phyloP scores from a whole-genome alignment of 345 rosid species.

The Streptanthus diversifolius region DNA sequence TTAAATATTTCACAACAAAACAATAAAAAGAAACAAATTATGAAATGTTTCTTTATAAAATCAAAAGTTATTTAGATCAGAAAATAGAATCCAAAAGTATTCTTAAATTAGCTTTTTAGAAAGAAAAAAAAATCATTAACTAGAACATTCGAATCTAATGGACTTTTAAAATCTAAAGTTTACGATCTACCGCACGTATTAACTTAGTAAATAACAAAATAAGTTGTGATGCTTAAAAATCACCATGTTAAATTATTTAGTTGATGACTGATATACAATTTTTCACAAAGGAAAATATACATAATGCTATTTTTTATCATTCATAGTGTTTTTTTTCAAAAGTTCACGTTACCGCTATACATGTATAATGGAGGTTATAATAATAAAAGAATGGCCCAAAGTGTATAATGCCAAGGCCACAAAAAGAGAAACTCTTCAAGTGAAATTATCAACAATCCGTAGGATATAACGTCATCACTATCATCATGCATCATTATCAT shows the following conservation, averaged over 20 bases:
- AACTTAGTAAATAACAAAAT: not conserved
- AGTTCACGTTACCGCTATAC: not conserved
- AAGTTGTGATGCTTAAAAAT: not conserved
- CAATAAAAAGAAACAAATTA: slow-evolving; percentile 6
- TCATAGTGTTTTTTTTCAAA: not conserved
- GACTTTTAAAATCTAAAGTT: not conserved
- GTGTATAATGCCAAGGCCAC: not conserved
- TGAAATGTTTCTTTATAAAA: slow-evolving; percentile 8
- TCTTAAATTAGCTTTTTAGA: not conserved
- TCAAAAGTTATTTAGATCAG: slow-evolving; percentile 9
- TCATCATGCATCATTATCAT: not conserved
- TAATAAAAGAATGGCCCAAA: not conserved
- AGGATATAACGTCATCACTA: not conserved
- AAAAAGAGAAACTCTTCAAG: not conserved
- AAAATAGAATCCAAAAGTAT: slow-evolving; percentile 11
- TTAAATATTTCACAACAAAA: slow-evolving; percentile 17
- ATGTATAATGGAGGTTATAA: not conserved
- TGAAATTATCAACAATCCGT: not conserved
- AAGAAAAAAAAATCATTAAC: not conserved
- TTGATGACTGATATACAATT: not conserved
- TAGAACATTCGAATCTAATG: slow-evolving; percentile 17
- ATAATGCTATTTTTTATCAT: not conserved
- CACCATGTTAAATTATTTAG: not conserved
- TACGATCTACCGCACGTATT: not conserved
- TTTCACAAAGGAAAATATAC: not conserved